Evolutionary conservation across 305 asterid genomes (phyloP), one percentile per base, ranked within the genome.

Genomic region (Striga hermonthica): DNA sequence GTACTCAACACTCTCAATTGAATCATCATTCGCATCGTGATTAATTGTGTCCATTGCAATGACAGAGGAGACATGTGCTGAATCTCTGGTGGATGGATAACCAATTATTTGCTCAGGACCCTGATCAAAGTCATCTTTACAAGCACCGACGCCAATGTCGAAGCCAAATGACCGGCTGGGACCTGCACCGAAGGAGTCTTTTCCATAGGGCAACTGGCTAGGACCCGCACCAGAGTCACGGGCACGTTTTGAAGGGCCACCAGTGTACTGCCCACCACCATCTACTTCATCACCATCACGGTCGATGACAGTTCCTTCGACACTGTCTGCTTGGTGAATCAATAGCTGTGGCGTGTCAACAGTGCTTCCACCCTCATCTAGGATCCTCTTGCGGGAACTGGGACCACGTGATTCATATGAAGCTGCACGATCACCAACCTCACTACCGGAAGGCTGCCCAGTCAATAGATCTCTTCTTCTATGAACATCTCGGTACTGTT

Each of bases 351-450:
- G 95, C 74, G 89, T 79, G 75, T 94, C 99, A 70, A 83, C 95
- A 1, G 99, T 94, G 80, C 99, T 94, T 78, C 98, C 99, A 75
- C 95, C 96, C 87, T 94, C 99, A 70, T 94, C 98, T 56, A 94
- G 73, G 76, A 88, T 78, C 72, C 97, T 82, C 75, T 94, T 94
- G 64, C 86, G 96, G 67, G 98, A 81, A 83, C 85, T 91, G 68
- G 99, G 99, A 37, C 98, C 99, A 4, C 80, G 91, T 8, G 98
- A 94, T 76, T 91, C 99, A 77, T 84, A 88, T 54, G 99, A 94
- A 60, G 91, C 86, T 63, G 99, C 98, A 74, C 87, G 97, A 78
- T 82, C 93, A 78, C 97, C 99, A 73, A 90, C 86, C 81, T 93
- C 98, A 57, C 98, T 93, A 80, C 95, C 77, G 22, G 97, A 83